Evolutionary conservation across 2,329 filamentous ascomycete genomes (phyloP), one percentile per base, ranked within the genome.

Genomic region (Ambrosiella xylebori): DNA sequence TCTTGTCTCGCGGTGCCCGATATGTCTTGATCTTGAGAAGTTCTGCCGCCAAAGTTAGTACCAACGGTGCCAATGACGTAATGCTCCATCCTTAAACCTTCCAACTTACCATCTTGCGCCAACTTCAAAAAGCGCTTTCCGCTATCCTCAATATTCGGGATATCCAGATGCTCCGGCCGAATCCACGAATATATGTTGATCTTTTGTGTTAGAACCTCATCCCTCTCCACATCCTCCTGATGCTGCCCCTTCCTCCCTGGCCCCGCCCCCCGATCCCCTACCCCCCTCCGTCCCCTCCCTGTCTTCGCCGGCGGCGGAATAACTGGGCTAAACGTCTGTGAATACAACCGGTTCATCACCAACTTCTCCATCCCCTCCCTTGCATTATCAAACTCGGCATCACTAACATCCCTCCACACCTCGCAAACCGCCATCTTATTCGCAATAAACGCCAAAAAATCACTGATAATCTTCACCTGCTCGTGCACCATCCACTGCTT

Each of bases 401-500:
- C 93, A 0, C 90, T 95, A 0, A 97, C 88, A 39, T 93, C 88
- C 59, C 87, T 82, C 93, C 93, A 98, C 2, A 98, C 88, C 62
- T 98, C 93, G 66, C 93, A 98, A 63, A 88, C 80, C 12, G 85
- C 88, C 94, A 98, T 98, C 73, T 97, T 97, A 71, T 95, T 95
- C 57, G 87, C 86, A 63, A 98, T 98, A 66, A 98, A 98, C 50
- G 89, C 83, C 53, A 98, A 74, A 64, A 98, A 98, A 68, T 98
- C 94, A 63, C 88, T 82, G 61, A 98, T 95, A 62, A 98, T 97
- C 72, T 98, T 98, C 68, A 97, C 93, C 69, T 98, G 93, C 71
- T 98, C 93, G 68, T 98, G 93, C 6, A 96, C 93, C 87, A 95
- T 95, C 93, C 93, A 98, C 70, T 97, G 93, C 64, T 90, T 88